phyloP scores from a whole-genome alignment of 225 moss, liverwort and hornwort genomes.

The Marchantia polymorpha region DNA sequence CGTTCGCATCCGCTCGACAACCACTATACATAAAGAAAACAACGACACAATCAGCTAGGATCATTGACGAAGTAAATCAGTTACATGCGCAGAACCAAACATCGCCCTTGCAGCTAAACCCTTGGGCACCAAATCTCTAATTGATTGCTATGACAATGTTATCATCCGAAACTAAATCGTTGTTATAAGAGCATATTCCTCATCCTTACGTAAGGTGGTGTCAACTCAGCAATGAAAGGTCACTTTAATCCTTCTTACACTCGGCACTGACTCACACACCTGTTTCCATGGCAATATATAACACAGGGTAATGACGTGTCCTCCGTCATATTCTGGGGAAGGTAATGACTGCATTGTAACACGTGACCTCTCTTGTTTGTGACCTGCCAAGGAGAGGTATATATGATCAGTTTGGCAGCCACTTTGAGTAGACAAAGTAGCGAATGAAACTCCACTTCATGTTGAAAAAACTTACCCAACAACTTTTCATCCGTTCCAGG shows the following conservation, averaged over 20 bases:
- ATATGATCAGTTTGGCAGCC: not conserved
- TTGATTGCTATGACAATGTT: too few relatives aligned
- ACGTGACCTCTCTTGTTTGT: slow-evolving; percentile 66
- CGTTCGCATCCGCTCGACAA: slow-evolving; percentile 98
- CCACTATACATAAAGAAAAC: slow-evolving; percentile 49
- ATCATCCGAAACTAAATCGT: too few relatives aligned
- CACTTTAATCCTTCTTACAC: not conserved
- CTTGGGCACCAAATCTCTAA: too few relatives aligned
- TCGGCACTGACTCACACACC: slow-evolving; percentile 36
- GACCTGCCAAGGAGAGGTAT: slow-evolving; percentile 50
- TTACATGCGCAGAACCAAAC: too few relatives aligned
- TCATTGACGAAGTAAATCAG: too few relatives aligned
- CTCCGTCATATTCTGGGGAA: slow-evolving; percentile 73
- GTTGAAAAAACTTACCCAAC: too few relatives aligned
- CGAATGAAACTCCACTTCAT: not conserved
- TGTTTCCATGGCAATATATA: slow-evolving; percentile 95
- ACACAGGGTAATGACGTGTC: slow-evolving; percentile 78
- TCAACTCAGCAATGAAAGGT: too few relatives aligned
- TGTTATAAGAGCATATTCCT: too few relatives aligned
- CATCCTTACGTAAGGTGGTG: too few relatives aligned
- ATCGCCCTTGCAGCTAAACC: too few relatives aligned
- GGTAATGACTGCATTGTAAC: slow-evolving; percentile 90
- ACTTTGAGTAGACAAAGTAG: too few relatives aligned
- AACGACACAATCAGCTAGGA: not conserved
- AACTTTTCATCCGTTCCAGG: too few relatives aligned